These are phyloP conservation scores for Suillus tomentosus DNA, from an alignment of 768 basidiomycete genomes.

Conservation along the genomic window DNA sequence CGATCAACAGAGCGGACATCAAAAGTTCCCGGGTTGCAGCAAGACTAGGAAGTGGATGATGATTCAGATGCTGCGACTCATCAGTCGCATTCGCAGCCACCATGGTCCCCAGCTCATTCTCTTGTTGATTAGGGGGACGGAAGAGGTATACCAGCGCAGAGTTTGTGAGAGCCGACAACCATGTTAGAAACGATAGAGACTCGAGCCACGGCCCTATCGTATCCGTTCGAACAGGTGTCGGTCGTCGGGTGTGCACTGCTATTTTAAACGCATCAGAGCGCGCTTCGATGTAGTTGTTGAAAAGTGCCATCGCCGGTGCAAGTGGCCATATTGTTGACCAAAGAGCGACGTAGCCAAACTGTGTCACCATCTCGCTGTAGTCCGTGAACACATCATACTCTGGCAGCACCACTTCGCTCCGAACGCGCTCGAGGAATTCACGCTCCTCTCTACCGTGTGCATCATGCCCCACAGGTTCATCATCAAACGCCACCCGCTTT, in stretches of 20 bases:
- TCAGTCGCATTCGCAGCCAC: constrained; percentile 11
- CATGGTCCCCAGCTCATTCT: neutral
- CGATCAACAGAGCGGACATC: constrained; percentile 66
- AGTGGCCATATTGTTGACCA: constrained; percentile 97
- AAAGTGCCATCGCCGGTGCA: constrained; percentile 81
- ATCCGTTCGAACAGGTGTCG: constrained; percentile 85
- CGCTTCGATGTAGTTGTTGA: constrained; percentile 93
- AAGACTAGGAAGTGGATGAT: constrained; percentile 24
- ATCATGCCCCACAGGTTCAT: constrained; percentile 43
- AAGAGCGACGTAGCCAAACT: constrained; percentile 90
- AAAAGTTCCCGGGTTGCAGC: constrained; percentile 53
- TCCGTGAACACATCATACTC: constrained; percentile 83
- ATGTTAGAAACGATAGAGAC: constrained; percentile 82
- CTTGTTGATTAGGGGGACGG: constrained; percentile 44
- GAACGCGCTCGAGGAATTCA: constrained; percentile 76
- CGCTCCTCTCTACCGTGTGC: constrained; percentile 60
- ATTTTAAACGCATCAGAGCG: constrained; percentile 97
- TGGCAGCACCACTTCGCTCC: constrained; percentile 76
- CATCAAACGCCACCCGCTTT: constrained; percentile 75
- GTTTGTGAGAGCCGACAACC: constrained; percentile 88
- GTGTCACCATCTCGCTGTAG: constrained; percentile 96
- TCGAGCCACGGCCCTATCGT: constrained; percentile 96
- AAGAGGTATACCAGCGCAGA: constrained; percentile 91
- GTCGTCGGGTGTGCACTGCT: constrained; percentile 77
- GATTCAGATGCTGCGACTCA: constrained; percentile 8